A percentile compares a stretch with the other conserved stretches of the same genome.
Evolutionary conservation across 805 yeast species (phyloP).

Genomic region (Nakazawaea ishiwadae): DNA sequence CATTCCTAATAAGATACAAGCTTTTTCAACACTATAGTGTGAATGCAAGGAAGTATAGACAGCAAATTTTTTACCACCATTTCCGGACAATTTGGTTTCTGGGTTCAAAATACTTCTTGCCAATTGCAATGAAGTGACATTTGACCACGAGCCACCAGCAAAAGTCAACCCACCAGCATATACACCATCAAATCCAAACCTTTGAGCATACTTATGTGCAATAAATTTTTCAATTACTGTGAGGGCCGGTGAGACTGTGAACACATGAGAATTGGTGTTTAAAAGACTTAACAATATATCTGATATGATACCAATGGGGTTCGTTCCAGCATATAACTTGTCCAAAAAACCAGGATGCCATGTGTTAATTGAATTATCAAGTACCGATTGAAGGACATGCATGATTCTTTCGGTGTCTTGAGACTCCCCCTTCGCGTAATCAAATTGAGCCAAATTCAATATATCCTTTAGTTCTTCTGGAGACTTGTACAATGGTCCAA

Average conservation of each 20-base stretch:
- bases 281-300: slow-evolving; percentile 64
- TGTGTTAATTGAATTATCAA: slow-evolving; percentile 69
- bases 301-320: slow-evolving; percentile 75
- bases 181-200: slow-evolving; percentile 53
- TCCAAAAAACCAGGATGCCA: slow-evolving; percentile 88
- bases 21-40: slow-evolving; percentile 77
- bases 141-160: slow-evolving; percentile 86
- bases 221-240: slow-evolving; percentile 70
- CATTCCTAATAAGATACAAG: slow-evolving; percentile 71
- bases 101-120: slow-evolving; percentile 68
- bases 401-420: slow-evolving; percentile 34
- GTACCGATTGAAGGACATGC: slow-evolving; percentile 46
- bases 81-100: slow-evolving; percentile 63
- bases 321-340: slow-evolving; percentile 79
- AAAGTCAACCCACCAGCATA: slow-evolving; percentile 80
- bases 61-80: slow-evolving; percentile 51
- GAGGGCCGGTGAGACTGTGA: slow-evolving; percentile 77
- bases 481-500: slow-evolving; percentile 45
- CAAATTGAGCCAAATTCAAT: slow-evolving; percentile 26
- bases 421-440: slow-evolving; percentile 30
- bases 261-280: slow-evolving; percentile 84
- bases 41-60: slow-evolving; percentile 68
- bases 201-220: slow-evolving; percentile 59
- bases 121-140: slow-evolving; percentile 70
- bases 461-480: slow-evolving; percentile 42